A percentile compares a stretch with the other conserved stretches of the same genome.
Conservation (phyloP, 306 rosid species). For the Echinosophora koreensis region DNA sequence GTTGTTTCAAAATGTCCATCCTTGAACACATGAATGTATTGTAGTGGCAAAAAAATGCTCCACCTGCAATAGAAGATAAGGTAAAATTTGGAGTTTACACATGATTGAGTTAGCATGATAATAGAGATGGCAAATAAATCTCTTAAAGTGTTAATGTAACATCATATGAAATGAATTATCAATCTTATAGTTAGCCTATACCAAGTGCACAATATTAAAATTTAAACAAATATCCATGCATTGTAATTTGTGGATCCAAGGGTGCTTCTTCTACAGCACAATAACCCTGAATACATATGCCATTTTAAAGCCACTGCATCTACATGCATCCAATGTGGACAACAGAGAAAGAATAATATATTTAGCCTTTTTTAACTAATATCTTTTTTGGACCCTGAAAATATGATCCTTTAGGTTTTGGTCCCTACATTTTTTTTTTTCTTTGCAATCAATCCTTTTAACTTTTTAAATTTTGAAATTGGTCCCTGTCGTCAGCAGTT, state of each 20-base stretch:
- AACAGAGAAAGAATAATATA: too few species aligned
- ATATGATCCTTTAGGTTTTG: too few species aligned
- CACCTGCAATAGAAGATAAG: slow-evolving; percentile 65
- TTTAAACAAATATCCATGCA: slow-evolving; percentile 17
- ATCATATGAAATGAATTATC: slow-evolving; percentile 8
- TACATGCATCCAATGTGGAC: too few species aligned
- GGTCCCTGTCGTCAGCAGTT: too few species aligned
- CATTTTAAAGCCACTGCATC: too few species aligned
- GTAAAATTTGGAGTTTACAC: too few species aligned
- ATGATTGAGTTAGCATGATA: slow-evolving; percentile 31
- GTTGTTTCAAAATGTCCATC: slow-evolving; percentile 88
- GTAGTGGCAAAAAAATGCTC: slow-evolving; percentile 97
- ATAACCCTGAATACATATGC: slow-evolving; percentile 3
- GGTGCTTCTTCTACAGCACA: too few species aligned
- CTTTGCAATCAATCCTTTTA: too few species aligned
- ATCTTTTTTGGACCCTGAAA: too few species aligned
- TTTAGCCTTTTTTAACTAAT: too few species aligned
- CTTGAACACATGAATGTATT: slow-evolving; percentile 72
- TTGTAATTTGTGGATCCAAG: slow-evolving; percentile 16
- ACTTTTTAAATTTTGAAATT: too few species aligned
- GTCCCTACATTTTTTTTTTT: too few species aligned
- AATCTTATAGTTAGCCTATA: slow-evolving; percentile 1
- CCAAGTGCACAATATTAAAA: background rate
- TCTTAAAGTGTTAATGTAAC: background rate
- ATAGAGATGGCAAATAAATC: slow-evolving; percentile 1